Conservation (phyloP, 2,329 filamentous ascomycete species). For the Acrodontium crateriforme region DNA sequence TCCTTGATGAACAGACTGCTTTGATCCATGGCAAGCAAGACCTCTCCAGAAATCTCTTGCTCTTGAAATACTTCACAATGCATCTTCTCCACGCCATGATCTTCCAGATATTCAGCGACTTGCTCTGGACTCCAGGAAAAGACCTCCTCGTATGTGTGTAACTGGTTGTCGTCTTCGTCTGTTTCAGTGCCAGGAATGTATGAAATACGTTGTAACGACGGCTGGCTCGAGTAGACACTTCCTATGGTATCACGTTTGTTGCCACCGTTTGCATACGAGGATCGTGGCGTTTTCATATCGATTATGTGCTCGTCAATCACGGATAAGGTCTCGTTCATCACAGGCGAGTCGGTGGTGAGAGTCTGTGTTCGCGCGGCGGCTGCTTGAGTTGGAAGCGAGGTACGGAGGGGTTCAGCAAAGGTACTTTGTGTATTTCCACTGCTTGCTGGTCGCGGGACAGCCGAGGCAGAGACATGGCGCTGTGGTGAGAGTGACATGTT, state of each 20-base stretch:
- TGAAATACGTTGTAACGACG: constrained; percentile 58
- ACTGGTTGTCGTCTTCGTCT: constrained; percentile 71
- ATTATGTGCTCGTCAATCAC: constrained; percentile 97
- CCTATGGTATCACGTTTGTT: constrained; percentile 36
- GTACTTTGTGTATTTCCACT: constrained; percentile 4
- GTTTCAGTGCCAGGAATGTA: constrained; percentile 93
- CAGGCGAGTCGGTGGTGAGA: constrained; percentile 36
- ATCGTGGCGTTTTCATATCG: constrained; percentile 56
- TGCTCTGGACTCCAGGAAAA: constrained; percentile 64
- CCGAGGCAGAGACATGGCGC: constrained; percentile 6
- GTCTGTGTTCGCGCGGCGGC: neutral
- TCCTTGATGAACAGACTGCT: constrained; percentile 90
- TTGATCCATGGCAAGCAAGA: constrained; percentile 88
- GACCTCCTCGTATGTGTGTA: constrained; percentile 62
- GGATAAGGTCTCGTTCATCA: constrained; percentile 86
- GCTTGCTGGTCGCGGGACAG: constrained; percentile 6
- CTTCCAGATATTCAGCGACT: constrained; percentile 81
- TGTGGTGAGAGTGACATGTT: constrained; percentile 1
- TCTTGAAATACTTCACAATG: constrained; percentile 92
- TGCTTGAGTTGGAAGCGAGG: constrained; percentile 8
- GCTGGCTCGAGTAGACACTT: constrained; percentile 70
- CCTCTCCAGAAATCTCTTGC: constrained; percentile 90
- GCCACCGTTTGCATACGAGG: constrained; percentile 30
- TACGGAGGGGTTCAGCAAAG: constrained; percentile 10
- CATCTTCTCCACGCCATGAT: constrained; percentile 67